These are phyloP conservation scores for Neofusicoccum cordaticola DNA, from an alignment of 2,329 filamentous ascomycete genomes.

Conservation along the genomic window DNA sequence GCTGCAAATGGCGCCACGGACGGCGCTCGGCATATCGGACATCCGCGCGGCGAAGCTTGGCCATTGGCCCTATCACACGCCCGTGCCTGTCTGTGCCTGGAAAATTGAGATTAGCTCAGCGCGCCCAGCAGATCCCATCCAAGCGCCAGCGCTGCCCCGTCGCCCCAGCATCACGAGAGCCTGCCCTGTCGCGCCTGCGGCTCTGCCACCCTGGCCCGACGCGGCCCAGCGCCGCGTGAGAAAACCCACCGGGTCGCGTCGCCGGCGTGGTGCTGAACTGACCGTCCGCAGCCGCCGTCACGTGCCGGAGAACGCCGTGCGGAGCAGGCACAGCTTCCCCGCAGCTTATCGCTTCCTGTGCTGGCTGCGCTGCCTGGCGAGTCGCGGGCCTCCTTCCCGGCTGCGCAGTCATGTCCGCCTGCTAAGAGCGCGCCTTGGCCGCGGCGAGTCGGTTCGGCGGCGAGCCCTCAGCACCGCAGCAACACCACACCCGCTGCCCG, in stretches of 20 bases:
- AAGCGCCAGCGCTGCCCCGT: constrained; percentile 1
- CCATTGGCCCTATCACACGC: constrained; percentile 6
- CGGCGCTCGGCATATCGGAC: constrained; percentile 9
- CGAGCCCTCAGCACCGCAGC: no score
- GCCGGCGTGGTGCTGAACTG: background rate
- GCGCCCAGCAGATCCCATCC: constrained; percentile 9
- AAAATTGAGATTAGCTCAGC: constrained; percentile 14
- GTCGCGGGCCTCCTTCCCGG: background rate
- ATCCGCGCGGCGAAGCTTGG: background rate
- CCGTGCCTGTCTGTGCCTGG: constrained; percentile 8
- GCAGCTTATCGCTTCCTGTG: background rate
- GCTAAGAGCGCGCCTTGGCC: background rate
- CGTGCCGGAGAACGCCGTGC: background rate
- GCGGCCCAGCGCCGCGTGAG: no score
- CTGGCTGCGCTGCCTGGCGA: no score
- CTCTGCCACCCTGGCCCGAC: background rate
- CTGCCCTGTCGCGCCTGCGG: background rate
- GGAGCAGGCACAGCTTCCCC: constrained; percentile 1
- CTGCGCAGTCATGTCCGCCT: background rate
- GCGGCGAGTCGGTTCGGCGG: no score
- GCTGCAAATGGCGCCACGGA: constrained; percentile 7
- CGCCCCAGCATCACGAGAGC: constrained; percentile 15
- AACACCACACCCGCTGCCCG: no score
- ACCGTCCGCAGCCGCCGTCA: background rate
- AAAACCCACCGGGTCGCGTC: no score